Evolutionary conservation across 805 yeast species (phyloP).

Genomic region (Kluyveromyces lactis): DNA sequence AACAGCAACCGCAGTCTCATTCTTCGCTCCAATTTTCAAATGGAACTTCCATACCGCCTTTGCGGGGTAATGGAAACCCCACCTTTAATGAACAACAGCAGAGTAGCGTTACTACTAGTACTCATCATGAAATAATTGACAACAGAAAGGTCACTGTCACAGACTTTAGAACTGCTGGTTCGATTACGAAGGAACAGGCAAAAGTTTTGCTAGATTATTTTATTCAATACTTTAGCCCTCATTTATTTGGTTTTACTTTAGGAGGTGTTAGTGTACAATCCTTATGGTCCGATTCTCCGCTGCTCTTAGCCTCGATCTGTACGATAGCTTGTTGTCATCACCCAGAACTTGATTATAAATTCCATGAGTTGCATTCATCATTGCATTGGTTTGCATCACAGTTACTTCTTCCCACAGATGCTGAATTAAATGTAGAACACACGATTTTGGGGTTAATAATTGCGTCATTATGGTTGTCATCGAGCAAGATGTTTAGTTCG

Average conservation of each 20-base stretch:
- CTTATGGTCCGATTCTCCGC: conserved; percentile 49
- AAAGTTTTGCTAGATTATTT: conserved; percentile 43
- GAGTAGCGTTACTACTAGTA: neutral
- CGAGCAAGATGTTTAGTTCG: conserved; percentile 58
- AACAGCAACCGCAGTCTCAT: neutral
- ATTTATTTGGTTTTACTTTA: conserved; percentile 57
- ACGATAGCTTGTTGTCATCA: conserved; percentile 58
- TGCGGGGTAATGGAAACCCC: no score
- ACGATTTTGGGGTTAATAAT: conserved; percentile 55
- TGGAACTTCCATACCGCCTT: no score
- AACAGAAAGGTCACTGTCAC: no score
- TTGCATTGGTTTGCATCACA: conserved; percentile 29
- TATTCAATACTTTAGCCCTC: conserved; percentile 49
- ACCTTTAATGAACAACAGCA: neutral
- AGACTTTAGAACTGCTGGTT: conserved; percentile 30
- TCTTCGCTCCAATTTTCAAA: no score
- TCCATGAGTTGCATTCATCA: conserved; percentile 21
- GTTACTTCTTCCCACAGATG: conserved; percentile 24
- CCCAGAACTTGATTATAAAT: conserved; percentile 23
- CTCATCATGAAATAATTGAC: neutral
- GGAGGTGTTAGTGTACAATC: conserved; percentile 39
- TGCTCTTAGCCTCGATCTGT: conserved; percentile 51
- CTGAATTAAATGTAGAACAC: conserved; percentile 41
- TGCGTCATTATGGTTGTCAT: conserved; percentile 62
- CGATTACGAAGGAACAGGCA: conserved; percentile 31